A percentile compares a stretch with the other conserved stretches of the same genome.
Evolutionary conservation across 768 basidiomycete species (phyloP).

Genomic region (Boletus sensibilis): DNA sequence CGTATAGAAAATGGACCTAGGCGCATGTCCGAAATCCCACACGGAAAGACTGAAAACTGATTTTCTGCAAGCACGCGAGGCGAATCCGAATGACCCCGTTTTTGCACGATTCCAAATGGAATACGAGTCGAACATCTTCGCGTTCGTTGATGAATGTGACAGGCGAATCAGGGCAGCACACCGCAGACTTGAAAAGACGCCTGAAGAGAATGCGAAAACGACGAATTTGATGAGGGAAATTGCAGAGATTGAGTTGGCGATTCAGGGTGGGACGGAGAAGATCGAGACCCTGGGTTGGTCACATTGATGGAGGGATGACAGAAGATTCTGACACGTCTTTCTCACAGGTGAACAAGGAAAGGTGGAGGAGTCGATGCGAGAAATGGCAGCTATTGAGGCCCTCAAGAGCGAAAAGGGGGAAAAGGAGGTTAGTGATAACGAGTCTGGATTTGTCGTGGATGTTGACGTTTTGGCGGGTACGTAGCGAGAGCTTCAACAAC

Average conservation of each 20-base stretch:
- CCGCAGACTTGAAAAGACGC: constrained; percentile 95
- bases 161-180: constrained; percentile 92
- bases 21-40: constrained; percentile 95
- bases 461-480: constrained; percentile 11
- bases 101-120: constrained; percentile 90
- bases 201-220: constrained; percentile 99
- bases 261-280: constrained; percentile 98
- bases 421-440: constrained; percentile 67
- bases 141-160: constrained; percentile 98
- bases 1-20: constrained; percentile 93
- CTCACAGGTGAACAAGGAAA: constrained; percentile 91
- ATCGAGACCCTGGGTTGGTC: constrained; percentile 85
- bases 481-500: constrained; percentile 89
- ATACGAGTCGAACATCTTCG: constrained; percentile 93
- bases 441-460: background rate
- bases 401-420: constrained; percentile 94
- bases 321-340: constrained; percentile 1
- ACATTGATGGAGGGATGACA: constrained; percentile 8
- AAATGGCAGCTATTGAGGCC: constrained; percentile 96
- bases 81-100: constrained; percentile 74
- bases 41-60: constrained; percentile 92
- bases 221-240: constrained; percentile 99
- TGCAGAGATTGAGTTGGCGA: constrained; percentile 97
- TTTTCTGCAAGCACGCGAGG: constrained; percentile 76
- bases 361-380: constrained; percentile 98